Conservation (phyloP, 257 asterid species). For the Solanum lycopersicoides region DNA sequence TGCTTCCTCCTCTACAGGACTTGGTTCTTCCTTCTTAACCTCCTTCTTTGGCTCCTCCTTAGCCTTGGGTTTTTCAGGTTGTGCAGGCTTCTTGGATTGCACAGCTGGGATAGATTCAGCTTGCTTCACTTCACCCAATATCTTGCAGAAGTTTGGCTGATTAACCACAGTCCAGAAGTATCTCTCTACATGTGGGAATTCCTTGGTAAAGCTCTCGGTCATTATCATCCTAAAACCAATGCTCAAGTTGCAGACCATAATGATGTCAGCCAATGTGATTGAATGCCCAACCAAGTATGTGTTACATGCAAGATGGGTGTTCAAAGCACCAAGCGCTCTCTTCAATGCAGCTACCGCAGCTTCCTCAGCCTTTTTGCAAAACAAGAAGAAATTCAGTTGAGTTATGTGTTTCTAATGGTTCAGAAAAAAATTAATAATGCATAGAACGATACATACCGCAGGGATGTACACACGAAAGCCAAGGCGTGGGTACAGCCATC, state of each 20-base stretch:
- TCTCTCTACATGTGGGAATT: neutral
- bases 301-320: neutral
- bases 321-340: neutral
- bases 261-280: neutral
- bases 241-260: neutral
- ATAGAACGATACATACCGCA: neutral
- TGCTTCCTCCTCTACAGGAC: neutral
- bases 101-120: neutral
- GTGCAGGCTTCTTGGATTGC: neutral
- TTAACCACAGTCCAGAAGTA: neutral
- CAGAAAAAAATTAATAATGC: neutral
- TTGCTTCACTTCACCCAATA: neutral
- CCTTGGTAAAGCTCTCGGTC: neutral
- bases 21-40: neutral
- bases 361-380: neutral
- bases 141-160: neutral
- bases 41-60: neutral
- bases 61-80: neutral
- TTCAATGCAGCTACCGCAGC: neutral
- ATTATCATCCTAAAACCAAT: neutral
- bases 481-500: neutral
- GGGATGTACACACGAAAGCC: neutral
- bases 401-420: neutral
- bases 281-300: neutral
- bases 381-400: neutral